Base-by-base conservation (phyloP, 176 grass and related monocot genomes). In the barley (Hordeum vulgare) region DNA sequence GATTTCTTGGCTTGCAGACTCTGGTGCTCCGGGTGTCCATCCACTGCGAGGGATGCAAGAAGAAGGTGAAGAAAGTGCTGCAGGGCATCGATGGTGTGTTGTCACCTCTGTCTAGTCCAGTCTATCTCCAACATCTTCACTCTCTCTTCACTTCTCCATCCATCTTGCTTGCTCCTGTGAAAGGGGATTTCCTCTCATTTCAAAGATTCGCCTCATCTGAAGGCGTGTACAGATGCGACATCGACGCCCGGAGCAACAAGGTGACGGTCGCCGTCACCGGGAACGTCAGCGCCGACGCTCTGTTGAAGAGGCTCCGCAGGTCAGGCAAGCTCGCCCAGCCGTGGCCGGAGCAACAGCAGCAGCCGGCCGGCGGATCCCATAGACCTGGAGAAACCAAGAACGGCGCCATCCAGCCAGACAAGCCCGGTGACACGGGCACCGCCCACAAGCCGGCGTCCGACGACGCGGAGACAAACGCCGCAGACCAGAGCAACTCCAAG, bases 1-100 rank as follows among this genome's bases (percentile, higher is more conserved):
- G 47, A 51, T 51, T 51, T 51, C 47, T 51, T 76, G 59, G 25
- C 65, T 11, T 78, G 76, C 6, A 90, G 89, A 76, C 61, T 21
- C 65, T 82, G 71, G 85, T 80, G 53, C 17, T 90, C 33, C 80
- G 66, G 67, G 89, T 90, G 53, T 63, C 81, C 61, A 84, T 90
- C 42, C 81, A 86, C 68, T 90, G 89, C 59, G 74, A 90, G 44
- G 89, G 85, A 76, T 90, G 89, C 85, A 86, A 87, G 81, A 90
- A 90, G 81, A 90, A 87, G 81, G 89, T 90, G 31, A 90, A 71
- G 76, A 76, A 56, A 74, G 44, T 87, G 60, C 85, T 90, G 34
- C 85, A 84, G 15, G 44, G 78, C 41, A 74, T 87, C 53, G 85
- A 90, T 56, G 89, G 89, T 90, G 39, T 67, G 72, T 20, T 24